Base-by-base conservation (phyloP, 2,329 filamentous ascomycete species). In the Apiospora sp. region DNA sequence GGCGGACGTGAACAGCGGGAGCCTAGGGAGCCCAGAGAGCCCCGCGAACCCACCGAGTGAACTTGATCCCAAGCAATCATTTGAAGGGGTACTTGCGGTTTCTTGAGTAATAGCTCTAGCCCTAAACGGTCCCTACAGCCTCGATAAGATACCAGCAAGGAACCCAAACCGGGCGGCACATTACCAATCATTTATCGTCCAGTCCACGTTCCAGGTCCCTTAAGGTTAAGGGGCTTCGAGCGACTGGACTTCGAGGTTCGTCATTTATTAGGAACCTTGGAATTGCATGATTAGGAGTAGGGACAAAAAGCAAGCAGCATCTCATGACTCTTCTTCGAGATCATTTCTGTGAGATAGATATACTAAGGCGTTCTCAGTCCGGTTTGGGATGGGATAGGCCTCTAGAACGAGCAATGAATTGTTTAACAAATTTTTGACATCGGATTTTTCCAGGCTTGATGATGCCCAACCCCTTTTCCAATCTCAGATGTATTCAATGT, bases 1-100 rank as follows among this genome's bases (percentile, higher is more conserved):
- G 82, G 81, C 48, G 81, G 80, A 44, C 76, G 78, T 81, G 85
- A 86, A 69, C 84, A 81, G 70, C 80, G 85, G 74, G 85, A 87
- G 77, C 83, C 83, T 58, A 79, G 86, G 74, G 86, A 90, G 80
- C 86, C 87, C 69, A 81, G 87, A 75, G 87, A 89, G 78, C 85
- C 83, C 49, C 79, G 84, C 51, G 84, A 86, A 79, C 84, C 84
- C 67, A 77, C 81, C 73, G 83, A 86, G 78, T 81, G 69, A 73
- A 68, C 24, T n/a, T 48, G 37, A 54, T 49, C 30, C n/a, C 27
- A 71, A 54, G 67, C 44, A 44, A 67, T 44, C 30, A 34, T 12
- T 49, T 46, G 49, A 68, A 69, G 37, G 49, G 69, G 67, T 71
- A 71, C 58, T 61, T 67, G 68, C 48, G 34, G 48, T 27, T 34